These are phyloP conservation scores for Peronosclerospora sorghi DNA, from an alignment of 352 stramenopile genomes.

Conservation along the genomic window DNA sequence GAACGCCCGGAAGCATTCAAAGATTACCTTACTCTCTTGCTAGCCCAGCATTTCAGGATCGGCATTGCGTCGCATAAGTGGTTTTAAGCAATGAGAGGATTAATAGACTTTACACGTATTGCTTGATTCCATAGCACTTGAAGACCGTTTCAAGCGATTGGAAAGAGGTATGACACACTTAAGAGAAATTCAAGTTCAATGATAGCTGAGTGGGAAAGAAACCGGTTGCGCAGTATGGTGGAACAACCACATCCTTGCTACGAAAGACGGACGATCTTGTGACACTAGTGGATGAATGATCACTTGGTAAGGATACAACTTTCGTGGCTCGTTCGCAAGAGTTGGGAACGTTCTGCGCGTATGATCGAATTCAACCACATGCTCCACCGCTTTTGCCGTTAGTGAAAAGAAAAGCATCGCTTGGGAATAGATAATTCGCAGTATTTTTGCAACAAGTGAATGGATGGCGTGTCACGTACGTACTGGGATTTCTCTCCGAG, in stretches of 20 bases:
- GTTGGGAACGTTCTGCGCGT: too few species aligned
- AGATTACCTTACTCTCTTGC: constrained; percentile 88
- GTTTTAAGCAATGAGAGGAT: constrained; percentile 77
- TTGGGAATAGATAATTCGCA: constrained; percentile 87
- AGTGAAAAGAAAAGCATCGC: constrained; percentile 88
- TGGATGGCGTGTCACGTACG: constrained; percentile 90
- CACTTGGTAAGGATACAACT: constrained; percentile 93
- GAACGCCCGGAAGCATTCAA: constrained; percentile 89
- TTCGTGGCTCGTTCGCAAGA: constrained; percentile 90
- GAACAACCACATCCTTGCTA: constrained; percentile 87
- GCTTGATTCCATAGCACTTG: constrained; percentile 79
- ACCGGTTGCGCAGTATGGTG: constrained; percentile 88
- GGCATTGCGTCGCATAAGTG: constrained; percentile 88
- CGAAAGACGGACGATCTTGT: constrained; percentile 86
- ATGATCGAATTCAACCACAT: too few species aligned
- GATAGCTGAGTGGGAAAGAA: constrained; percentile 90
- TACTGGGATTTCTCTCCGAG: constrained; percentile 94
- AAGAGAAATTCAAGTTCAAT: constrained; percentile 90
- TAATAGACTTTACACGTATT: constrained; percentile 77
- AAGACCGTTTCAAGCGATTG: constrained; percentile 85
- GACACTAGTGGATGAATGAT: constrained; percentile 86
- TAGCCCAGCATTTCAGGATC: constrained; percentile 85
- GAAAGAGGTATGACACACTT: constrained; percentile 92
- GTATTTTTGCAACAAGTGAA: constrained; percentile 79
- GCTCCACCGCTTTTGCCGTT: constrained; percentile 90